Evolutionary conservation across 192 early-diverging fungal species (phyloP), one percentile per base, ranked within the genome.

Genomic region (Hyaloraphidium curvatum): DNA sequence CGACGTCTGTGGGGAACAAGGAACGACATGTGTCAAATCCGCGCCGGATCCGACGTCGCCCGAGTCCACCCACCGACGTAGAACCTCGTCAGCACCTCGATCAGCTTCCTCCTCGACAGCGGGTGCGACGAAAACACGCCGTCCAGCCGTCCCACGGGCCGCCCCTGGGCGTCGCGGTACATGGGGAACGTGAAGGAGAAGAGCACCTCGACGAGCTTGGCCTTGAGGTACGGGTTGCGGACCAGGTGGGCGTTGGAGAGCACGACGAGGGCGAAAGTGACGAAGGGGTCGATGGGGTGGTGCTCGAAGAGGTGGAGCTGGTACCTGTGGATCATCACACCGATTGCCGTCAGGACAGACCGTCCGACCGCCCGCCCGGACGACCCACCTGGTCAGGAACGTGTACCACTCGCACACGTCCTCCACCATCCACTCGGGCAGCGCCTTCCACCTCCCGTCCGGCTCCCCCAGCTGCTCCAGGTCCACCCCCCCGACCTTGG

Each of bases 181-280:
- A 72, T 67, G 52, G 67, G 41, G 53, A 78, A 66, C 1, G 83
- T 91, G 61, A 85, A 87, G 48, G 73, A 81, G 55, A 78, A 90
- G 7, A 48, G 19, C 28, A 92, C 86, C 61, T 98, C 94, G 1
- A 91, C 85, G 25, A 96, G 67, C 41, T 91, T 92, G 27, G 85
- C 83, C 57, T 93, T 93, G 55, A 98, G 57, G 56, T 98, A 86
- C 17, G 94, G 94, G 60, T 96, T 98, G 70, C 85, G 84, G 54
- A 96, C 74, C 48, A 83, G 87, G 2, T 61, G 57, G 0, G 84
- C 74, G 51, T 86, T 86, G 13, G 71, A 68, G 59, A 96, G 66
- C 60, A 96, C 82, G 2, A 75, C 72, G 61, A 93, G 81, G 2
- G 74, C 70, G 54, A 93, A 91, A 0, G 70, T 54, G 28, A 71